Evolutionary conservation across 2,329 filamentous ascomycete genomes (phyloP), one percentile per base, ranked within the genome.

Genomic region (Aspergillus tubingensis): DNA sequence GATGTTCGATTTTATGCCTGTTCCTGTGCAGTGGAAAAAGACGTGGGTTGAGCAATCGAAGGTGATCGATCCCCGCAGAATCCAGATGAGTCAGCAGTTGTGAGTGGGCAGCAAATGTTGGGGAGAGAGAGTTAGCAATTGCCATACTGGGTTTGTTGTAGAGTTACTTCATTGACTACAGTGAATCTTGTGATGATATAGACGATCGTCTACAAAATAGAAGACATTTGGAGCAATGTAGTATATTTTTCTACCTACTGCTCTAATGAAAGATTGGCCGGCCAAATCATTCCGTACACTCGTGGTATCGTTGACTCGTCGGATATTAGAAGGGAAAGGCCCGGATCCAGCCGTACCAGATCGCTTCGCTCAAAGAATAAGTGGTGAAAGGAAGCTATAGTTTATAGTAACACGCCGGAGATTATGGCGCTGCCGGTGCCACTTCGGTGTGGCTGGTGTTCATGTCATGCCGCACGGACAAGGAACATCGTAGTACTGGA

Each of bases 51-150:
- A 36, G 11, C 32, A 36, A 27, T 74, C 67, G 74, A 76, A 76
- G 62, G 60, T 47, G 58, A 68, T 76, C 65, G 74, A 76, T 70
- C 65, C 67, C 70, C 70, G 66, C 69, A 64, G 74, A 76, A 76
- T 41, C 58, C n/a, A 48, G 58, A 41, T 70, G 66, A 70, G 59
- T 70, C 65, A 73, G 69, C 68, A 63, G 55, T 56, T 36, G 11
- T 13, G 32, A 13, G 32, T 36, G 32, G 32, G 4, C 59, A 58
- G 60, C 49, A 49, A 44, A 21, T 32, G 38, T 54, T 41, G 19
- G 10, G 32, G 11, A 13, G 11, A 13, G 11, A 36, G 10, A 6
- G 5, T 13, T 36, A 36, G 32, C 32, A 13, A 36, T 36, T 36
- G 32, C 10, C 32, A 36, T 36, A 15, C 5, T 5, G 32, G 11